Percentiles rank a stretch among this genome's conserved stretches.
Evolutionary conservation across 1,284 basidiomycete species (phyloP).

Genomic region (Cutaneotrichosporon sp.): DNA sequence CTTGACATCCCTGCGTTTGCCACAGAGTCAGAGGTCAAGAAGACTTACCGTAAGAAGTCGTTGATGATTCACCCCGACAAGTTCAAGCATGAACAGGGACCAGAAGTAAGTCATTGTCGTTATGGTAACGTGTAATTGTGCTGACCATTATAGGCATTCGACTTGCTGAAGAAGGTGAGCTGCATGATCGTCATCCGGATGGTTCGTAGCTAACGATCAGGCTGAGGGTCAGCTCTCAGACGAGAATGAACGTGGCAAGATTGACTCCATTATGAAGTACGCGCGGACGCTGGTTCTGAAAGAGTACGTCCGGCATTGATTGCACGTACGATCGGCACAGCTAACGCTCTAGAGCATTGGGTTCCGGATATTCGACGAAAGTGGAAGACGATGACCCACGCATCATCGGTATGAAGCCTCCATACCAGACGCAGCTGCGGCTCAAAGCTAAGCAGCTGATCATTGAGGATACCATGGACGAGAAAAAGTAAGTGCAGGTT

Average conservation of each 20-base stretch:
- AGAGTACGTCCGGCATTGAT: no score
- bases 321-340: no score
- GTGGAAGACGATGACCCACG: conserved; percentile 48
- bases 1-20: conserved; percentile 52
- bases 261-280: conserved; percentile 47
- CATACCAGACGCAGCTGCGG: conserved; percentile 49
- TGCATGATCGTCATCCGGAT: background rate
- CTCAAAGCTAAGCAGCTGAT: conserved; percentile 53
- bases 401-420: conserved; percentile 45
- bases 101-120: conserved; percentile 37
- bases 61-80: conserved; percentile 58
- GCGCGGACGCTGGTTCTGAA: conserved; percentile 42
- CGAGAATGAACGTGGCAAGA: conserved; percentile 35
- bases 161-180: conserved; percentile 54
- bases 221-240: conserved; percentile 46
- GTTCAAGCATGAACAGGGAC: conserved; percentile 53
- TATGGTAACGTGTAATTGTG: accelerated
- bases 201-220: conserved; percentile 22
- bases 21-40: conserved; percentile 53
- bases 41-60: conserved; percentile 54
- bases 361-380: conserved; percentile 38
- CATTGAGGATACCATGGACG: conserved; percentile 55
- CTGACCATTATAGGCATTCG: conserved; percentile 51
- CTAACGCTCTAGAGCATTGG: conserved; percentile 28
- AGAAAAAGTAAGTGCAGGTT: conserved; percentile 44